phyloP scores from a whole-genome alignment of 2,329 filamentous ascomycete species.

The Penicillium sp. region DNA sequence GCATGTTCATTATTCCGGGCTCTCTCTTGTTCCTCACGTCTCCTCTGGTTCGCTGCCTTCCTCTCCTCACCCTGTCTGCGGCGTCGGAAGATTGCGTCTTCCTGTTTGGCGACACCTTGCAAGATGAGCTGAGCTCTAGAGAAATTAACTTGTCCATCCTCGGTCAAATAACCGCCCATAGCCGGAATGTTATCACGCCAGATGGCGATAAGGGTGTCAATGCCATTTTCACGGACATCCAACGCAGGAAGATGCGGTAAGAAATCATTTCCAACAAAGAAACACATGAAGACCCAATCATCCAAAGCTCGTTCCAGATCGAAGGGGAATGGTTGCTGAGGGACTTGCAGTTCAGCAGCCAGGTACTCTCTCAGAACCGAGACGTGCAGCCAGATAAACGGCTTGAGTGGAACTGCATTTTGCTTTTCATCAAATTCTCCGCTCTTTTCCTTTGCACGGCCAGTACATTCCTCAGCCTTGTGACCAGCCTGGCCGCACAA shows the following conservation, averaged over 20 bases:
- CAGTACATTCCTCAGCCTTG: slow-evolving; percentile 80
- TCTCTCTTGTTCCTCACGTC: slow-evolving; percentile 71
- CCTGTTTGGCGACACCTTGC: slow-evolving; percentile 83
- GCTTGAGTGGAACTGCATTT: slow-evolving; percentile 70
- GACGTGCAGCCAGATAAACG: slow-evolving; percentile 98
- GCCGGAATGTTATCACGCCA: slow-evolving; percentile 89
- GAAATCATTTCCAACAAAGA: slow-evolving; percentile 98
- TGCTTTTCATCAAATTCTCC: slow-evolving; percentile 83
- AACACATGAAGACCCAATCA: slow-evolving; percentile 99
- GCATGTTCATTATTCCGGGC: slow-evolving; percentile 48
- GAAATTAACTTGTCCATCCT: slow-evolving; percentile 89
- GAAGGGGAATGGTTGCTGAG: slow-evolving; percentile 80
- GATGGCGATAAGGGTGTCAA: slow-evolving; percentile 93
- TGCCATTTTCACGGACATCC: slow-evolving; percentile 95
- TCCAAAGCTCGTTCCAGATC: slow-evolving; percentile 93
- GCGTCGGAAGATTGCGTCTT: slow-evolving; percentile 88
- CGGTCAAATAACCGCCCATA: slow-evolving; percentile 96
- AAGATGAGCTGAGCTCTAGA: slow-evolving; percentile 84
- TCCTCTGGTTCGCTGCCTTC: slow-evolving; percentile 74
- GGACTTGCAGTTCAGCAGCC: slow-evolving; percentile 81
- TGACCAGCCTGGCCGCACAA: slow-evolving; percentile 93
- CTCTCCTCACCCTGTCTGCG: slow-evolving; percentile 84
- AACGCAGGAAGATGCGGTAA: slow-evolving; percentile 94
- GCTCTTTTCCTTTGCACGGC: slow-evolving; percentile 73
- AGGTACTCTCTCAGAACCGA: slow-evolving; percentile 90